phyloP scores from a whole-genome alignment of 805 yeast species.

The Saccharomycopsis oosterbeekiorum region DNA sequence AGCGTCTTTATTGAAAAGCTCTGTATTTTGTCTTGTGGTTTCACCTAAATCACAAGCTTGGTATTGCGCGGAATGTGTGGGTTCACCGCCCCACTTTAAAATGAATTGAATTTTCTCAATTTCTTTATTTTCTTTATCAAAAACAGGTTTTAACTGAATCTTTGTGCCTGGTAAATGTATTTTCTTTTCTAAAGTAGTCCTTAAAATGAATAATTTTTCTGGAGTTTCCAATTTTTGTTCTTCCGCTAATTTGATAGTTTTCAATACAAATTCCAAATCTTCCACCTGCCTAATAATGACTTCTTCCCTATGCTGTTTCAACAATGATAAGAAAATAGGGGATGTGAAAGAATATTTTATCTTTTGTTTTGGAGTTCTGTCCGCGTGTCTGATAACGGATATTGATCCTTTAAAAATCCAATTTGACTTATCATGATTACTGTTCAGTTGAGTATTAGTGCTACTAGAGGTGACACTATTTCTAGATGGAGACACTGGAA shows the following conservation, averaged over 20 bases:
- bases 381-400: constrained; percentile 91
- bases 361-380: constrained; percentile 96
- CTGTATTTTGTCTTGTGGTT: constrained; percentile 85
- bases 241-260: constrained; percentile 74
- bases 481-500: constrained; percentile 29
- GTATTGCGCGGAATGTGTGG: constrained; percentile 92
- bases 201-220: constrained; percentile 63
- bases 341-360: constrained; percentile 91
- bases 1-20: constrained; percentile 74
- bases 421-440: constrained; percentile 44
- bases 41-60: constrained; percentile 96
- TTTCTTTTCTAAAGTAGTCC: constrained; percentile 80
- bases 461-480: constrained; percentile 29
- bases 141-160: constrained; percentile 85
- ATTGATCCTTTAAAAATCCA: constrained; percentile 96
- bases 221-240: constrained; percentile 73
- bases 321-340: constrained; percentile 70
- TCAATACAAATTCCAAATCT: constrained; percentile 76
- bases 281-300: constrained; percentile 87
- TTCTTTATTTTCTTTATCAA: constrained; percentile 49
- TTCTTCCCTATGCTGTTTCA: constrained; percentile 93
- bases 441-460: background rate
- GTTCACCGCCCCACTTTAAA: constrained; percentile 99
- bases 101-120: constrained; percentile 95
- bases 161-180: constrained; percentile 91